phyloP scores from a whole-genome alignment of 768 basidiomycete species.

The Dentipellis fragilis region DNA sequence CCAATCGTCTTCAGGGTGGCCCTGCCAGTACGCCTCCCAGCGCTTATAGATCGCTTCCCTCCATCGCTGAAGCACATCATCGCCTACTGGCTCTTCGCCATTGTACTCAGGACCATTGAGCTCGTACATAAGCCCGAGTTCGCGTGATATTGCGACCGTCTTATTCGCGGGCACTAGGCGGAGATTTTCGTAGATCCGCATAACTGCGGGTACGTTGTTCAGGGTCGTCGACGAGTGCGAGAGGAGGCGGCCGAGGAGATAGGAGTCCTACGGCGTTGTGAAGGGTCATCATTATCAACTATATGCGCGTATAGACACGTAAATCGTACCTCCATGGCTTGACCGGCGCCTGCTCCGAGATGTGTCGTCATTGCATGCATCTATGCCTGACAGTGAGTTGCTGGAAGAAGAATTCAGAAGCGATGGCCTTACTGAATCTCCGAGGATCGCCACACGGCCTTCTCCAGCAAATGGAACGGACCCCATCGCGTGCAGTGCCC shows the following conservation, averaged over 20 bases:
- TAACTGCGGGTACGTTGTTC: not conserved
- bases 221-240: not conserved
- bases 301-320: not conserved
- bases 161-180: conserved; percentile 11
- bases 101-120: conserved; percentile 5
- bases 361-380: conserved; percentile 20
- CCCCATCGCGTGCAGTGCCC: conserved; percentile 20
- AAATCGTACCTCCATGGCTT: conserved; percentile 18
- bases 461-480: conserved; percentile 15
- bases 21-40: not conserved
- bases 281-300: not conserved
- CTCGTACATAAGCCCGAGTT: conserved; percentile 16
- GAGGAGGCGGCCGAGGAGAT: not conserved
- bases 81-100: conserved; percentile 8
- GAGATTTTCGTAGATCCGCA: not conserved
- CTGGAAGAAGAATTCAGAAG: not conserved
- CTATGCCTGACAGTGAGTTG: conserved; percentile 3
- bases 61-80: not conserved
- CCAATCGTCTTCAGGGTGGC: not conserved
- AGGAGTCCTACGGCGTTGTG: not conserved
- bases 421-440: conserved; percentile 18
- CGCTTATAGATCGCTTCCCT: not conserved
- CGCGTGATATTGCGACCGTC: conserved; percentile 8
- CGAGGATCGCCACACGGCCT: conserved; percentile 21
- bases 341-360: conserved; percentile 21